phyloP scores from a whole-genome alignment of 352 stramenopile genomes.

The Phytophthora citrophthora region DNA sequence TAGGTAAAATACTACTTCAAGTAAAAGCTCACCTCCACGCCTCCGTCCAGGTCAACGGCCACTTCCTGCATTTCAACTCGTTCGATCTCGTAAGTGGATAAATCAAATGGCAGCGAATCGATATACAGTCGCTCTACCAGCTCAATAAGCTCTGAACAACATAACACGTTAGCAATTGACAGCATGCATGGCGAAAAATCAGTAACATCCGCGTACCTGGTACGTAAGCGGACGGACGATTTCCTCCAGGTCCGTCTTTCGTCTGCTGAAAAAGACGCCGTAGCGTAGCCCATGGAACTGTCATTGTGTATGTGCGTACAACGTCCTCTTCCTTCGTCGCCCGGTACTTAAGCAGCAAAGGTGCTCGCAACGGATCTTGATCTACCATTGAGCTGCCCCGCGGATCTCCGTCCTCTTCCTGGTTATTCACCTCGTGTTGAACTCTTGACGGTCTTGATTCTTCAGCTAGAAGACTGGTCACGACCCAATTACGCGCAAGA shows the following conservation, averaged over 20 bases:
- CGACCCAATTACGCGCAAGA: constrained; percentile 53
- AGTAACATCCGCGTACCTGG: constrained; percentile 29
- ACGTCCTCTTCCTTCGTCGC: constrained; percentile 46
- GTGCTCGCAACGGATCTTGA: constrained; percentile 29
- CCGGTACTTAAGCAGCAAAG: constrained; percentile 58
- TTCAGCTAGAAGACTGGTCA: constrained; percentile 48
- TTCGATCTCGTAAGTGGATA: constrained; percentile 57
- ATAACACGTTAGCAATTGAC: constrained; percentile 16
- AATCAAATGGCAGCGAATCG: constrained; percentile 56
- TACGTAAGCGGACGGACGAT: constrained; percentile 15
- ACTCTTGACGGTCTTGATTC: constrained; percentile 4
- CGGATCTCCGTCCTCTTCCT: constrained; percentile 10
- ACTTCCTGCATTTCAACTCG: constrained; percentile 59
- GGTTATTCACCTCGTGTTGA: constrained; percentile 15
- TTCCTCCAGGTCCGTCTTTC: constrained; percentile 22
- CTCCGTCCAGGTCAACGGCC: constrained; percentile 42
- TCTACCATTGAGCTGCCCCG: constrained; percentile 3
- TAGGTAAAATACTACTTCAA: background rate
- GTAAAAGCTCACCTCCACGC: constrained; percentile 46
- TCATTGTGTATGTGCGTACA: constrained; percentile 69
- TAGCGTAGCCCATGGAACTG: constrained; percentile 58
- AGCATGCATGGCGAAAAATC: no score
- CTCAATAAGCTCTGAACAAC: constrained; percentile 53
- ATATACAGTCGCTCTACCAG: constrained; percentile 63
- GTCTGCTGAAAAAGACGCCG: constrained; percentile 49